A percentile compares a stretch with the other conserved stretches of the same genome.
Evolutionary conservation across 169 alveolate species (phyloP).

Genomic region (Plasmodium gallinaceum): DNA sequence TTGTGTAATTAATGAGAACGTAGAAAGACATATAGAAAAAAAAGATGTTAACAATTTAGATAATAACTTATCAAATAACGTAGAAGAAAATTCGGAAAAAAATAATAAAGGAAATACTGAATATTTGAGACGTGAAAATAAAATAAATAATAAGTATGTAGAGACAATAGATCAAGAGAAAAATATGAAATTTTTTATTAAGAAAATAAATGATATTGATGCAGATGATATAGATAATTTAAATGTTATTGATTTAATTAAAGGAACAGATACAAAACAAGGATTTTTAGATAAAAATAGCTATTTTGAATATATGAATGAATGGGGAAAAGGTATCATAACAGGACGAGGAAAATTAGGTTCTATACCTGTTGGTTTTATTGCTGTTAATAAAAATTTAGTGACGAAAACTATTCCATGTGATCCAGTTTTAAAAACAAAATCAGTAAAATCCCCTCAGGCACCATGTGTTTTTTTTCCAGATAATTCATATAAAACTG

Average conservation of each 20-base stretch:
- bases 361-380: conserved; percentile 54
- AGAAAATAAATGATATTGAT: conserved; percentile 85
- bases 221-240: conserved; percentile 42
- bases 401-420: conserved; percentile 59
- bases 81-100: neutral
- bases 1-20: neutral
- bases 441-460: conserved; percentile 42
- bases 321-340: conserved; percentile 76
- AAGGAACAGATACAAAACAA: conserved; percentile 40
- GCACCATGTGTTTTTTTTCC: conserved; percentile 90
- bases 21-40: neutral
- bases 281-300: conserved; percentile 85
- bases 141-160: neutral
- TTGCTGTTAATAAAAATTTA: conserved; percentile 70
- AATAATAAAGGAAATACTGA: neutral
- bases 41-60: neutral
- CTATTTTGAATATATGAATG: conserved; percentile 79
- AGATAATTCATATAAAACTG: conserved; percentile 91
- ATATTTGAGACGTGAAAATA: neutral
- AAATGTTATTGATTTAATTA: conserved; percentile 40
- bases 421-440: conserved; percentile 67
- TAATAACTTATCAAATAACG: neutral
- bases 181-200: conserved; percentile 8
- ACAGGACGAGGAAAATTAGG: conserved; percentile 76
- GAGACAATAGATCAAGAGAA: neutral